Conservation (phyloP, 139 green algal genomes). For the Picochlorum sp. region DNA sequence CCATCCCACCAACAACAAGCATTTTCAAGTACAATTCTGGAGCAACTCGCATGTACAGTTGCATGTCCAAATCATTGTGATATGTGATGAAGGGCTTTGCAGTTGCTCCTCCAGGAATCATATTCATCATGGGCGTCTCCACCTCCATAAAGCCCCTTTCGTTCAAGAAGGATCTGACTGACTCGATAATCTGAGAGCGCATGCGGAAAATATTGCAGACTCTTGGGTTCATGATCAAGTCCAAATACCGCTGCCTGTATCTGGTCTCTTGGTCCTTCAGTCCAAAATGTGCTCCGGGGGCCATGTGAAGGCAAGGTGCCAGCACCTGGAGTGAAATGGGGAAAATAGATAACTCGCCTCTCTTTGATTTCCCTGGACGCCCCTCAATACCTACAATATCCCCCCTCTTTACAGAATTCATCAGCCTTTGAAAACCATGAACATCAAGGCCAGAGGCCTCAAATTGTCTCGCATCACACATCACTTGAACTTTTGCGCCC, state of each 20-base stretch:
- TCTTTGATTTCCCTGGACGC: slow-evolving; percentile 91
- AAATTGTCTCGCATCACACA: slow-evolving; percentile 66
- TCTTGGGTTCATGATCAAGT: slow-evolving; percentile 84
- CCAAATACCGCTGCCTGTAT: slow-evolving; percentile 94
- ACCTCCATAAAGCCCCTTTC: slow-evolving; percentile 88
- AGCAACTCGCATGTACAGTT: slow-evolving; percentile 96
- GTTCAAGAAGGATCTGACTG: slow-evolving; percentile 86
- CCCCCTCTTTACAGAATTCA: slow-evolving; percentile 78
- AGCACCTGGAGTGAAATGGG: slow-evolving; percentile 61
- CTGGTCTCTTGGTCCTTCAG: slow-evolving; percentile 91
- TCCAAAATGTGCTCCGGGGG: slow-evolving; percentile 61
- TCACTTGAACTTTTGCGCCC: slow-evolving; percentile 88
- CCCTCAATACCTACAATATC: slow-evolving; percentile 93
- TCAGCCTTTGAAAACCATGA: slow-evolving; percentile 62
- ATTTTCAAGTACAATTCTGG: slow-evolving; percentile 98
- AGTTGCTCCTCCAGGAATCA: slow-evolving; percentile 83
- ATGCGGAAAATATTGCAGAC: slow-evolving; percentile 69
- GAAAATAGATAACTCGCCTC: slow-evolving; percentile 94
- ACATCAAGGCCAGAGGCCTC: slow-evolving; percentile 34
- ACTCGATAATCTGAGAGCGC: slow-evolving; percentile 72
- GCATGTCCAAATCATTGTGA: slow-evolving; percentile 98
- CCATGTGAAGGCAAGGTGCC: slow-evolving; percentile 96
- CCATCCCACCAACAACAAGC: slow-evolving; percentile 94
- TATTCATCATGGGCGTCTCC: slow-evolving; percentile 90
- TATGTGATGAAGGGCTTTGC: slow-evolving; percentile 92